phyloP scores from a whole-genome alignment of 352 stramenopile species.

The Globisporangium megalacanthum region DNA sequence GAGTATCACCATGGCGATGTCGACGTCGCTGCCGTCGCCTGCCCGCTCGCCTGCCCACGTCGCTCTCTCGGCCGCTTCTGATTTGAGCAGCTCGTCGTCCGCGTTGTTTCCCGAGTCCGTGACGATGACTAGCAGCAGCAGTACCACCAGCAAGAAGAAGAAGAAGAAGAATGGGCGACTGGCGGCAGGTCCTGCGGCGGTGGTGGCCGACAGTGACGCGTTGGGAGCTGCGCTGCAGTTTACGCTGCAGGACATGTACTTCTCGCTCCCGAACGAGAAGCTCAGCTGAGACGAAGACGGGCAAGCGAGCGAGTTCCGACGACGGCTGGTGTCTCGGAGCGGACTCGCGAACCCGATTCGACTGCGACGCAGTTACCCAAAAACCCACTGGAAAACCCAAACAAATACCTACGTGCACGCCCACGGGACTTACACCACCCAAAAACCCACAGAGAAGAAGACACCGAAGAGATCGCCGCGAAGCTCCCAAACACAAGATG shows the following conservation, averaged over 20 bases:
- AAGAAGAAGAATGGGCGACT: conserved; percentile 19
- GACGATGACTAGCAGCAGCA: background rate
- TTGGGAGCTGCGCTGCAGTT: conserved; percentile 35
- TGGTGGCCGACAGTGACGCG: background rate
- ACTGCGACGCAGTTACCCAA: too few relatives aligned
- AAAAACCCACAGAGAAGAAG: too few relatives aligned
- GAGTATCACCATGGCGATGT: conserved; percentile 80
- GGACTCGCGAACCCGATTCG: too few relatives aligned
- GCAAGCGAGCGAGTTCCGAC: too few relatives aligned
- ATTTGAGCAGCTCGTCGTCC: conserved; percentile 6
- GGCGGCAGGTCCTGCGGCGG: background rate
- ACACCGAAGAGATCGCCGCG: too few relatives aligned
- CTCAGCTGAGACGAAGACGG: conserved; percentile 14
- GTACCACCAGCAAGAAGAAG: conserved; percentile 28
- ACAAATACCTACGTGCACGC: too few relatives aligned
- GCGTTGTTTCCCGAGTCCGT: conserved; percentile 3
- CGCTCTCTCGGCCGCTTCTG: background rate
- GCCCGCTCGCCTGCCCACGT: conserved; percentile 4
- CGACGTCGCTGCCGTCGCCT: conserved; percentile 46
- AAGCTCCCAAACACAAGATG: too few relatives aligned
- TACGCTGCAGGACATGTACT: conserved; percentile 82
- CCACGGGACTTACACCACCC: too few relatives aligned
- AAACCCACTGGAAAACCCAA: too few relatives aligned
- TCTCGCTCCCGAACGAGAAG: conserved; percentile 40
- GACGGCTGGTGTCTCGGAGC: too few relatives aligned